These are phyloP conservation scores for Aspergillus latus DNA, from an alignment of 2,329 filamentous ascomycete species.

Conservation along the genomic window DNA sequence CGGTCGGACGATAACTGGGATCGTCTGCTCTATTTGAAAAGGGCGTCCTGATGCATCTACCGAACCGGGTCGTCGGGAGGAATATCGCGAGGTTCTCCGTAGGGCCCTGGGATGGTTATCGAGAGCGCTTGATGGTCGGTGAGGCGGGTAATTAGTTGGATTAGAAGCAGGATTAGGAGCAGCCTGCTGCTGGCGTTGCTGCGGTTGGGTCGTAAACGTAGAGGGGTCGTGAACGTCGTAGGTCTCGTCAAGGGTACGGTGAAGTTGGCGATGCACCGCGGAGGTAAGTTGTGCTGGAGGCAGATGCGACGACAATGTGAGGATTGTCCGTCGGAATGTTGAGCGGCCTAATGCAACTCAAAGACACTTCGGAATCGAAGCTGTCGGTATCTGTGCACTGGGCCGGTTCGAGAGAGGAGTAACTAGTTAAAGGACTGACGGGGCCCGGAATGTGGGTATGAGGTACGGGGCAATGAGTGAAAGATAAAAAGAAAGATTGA, in stretches of 20 bases:
- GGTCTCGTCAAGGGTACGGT: conserved; percentile 51
- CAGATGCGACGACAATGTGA: conserved; percentile 36
- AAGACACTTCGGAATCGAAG: conserved; percentile 10
- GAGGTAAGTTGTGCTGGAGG: conserved; percentile 25
- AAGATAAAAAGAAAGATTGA: conserved; percentile 8
- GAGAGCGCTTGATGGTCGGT: conserved; percentile 54
- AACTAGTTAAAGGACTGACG: conserved; percentile 13
- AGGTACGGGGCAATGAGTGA: not conserved
- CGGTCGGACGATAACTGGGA: conserved; percentile 28
- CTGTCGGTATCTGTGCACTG: conserved; percentile 10
- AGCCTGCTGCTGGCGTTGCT: conserved; percentile 51
- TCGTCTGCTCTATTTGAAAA: conserved; percentile 27
- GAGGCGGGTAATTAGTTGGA: conserved; percentile 39
- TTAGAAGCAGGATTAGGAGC: conserved; percentile 39
- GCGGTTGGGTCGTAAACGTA: conserved; percentile 44
- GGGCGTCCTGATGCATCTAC: conserved; percentile 41
- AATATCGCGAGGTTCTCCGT: conserved; percentile 51
- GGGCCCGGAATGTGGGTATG: conserved; percentile 29
- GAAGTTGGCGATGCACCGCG: conserved; percentile 47
- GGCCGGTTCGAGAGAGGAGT: conserved; percentile 11
- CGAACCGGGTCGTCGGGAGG: conserved; percentile 45
- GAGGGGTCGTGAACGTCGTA: conserved; percentile 54
- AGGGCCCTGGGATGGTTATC: conserved; percentile 54
- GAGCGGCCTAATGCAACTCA: conserved; percentile 14
- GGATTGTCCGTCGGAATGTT: conserved; percentile 17